Base-by-base conservation (phyloP, 2,329 filamentous ascomycete genomes). In the Calonectria henricotiae region DNA sequence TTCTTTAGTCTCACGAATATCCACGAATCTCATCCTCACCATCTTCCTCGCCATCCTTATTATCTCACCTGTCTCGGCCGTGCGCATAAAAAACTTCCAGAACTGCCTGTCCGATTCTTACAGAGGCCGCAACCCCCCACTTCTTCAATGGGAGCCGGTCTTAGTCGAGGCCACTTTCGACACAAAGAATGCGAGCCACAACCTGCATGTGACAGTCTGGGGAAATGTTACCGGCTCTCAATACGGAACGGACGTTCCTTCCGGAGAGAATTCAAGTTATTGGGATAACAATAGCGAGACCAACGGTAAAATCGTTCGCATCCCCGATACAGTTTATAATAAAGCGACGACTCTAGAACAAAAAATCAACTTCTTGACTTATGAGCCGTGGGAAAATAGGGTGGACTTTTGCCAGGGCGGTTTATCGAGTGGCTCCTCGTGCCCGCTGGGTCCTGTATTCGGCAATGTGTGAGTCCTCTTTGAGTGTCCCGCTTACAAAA, bases 161-260 rank as follows among this genome's bases (percentile, higher is more conserved):
- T 91, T 89, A 75, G 89, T 96, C 68, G 91, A 93, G 77, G 96
- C 94, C 67, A 83, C 85, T 23, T 97, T 97, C 85, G 88, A 94
- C 76, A 86, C 88, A 32, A 81, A 84, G 15, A 84, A 88, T 72
- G 80, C 88, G 5, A 87, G 84, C 62, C 90, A 95, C 79, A 89
- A 87, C 46, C 86, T 99, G 60, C 90, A 89, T 72, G 85, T 98
- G 66, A 96, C 91, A 1, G 89, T 98, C 55, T 98, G 94, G 85
- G 96, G 95, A 62, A 98, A 98, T 82, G 94, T 98, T 35, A 93
- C 92, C 9, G 96, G 96, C 55, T 90, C 92, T 62, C 86, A 88
- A 51, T 86, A 86, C 2, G 79, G 83, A 13, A 84, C 85, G n/a
- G 70, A 82, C 2, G 88, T 94, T 64, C 94, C 94, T 39, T 77